A percentile compares a stretch with the other conserved stretches of the same genome.
phyloP scores from a whole-genome alignment of 192 early-diverging fungal species.

The Dimargaris verticillata region DNA sequence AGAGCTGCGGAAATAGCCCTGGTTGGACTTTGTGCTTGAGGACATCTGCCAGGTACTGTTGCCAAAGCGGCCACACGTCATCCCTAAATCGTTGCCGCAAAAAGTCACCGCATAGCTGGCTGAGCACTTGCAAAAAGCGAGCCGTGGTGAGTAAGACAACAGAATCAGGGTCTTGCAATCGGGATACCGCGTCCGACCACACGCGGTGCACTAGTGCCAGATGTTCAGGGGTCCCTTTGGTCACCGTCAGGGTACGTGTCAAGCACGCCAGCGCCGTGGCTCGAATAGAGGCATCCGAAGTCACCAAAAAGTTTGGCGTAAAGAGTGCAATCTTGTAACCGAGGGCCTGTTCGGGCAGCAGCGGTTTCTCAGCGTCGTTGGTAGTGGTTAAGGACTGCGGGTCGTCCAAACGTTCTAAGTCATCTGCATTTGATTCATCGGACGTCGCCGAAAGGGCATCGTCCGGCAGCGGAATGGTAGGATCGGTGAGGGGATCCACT shows the following conservation, averaged over 20 bases:
- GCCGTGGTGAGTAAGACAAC: not conserved
- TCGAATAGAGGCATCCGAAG: not conserved
- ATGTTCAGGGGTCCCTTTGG: not conserved
- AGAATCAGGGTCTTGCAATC: not conserved
- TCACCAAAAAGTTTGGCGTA: not conserved
- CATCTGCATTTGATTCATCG: too few species aligned
- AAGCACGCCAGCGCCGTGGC: not conserved
- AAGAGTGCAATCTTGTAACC: slow-evolving; percentile 10
- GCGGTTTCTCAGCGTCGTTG: not conserved
- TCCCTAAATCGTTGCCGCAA: not conserved
- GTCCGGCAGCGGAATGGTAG: too few species aligned
- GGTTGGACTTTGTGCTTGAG: not conserved
- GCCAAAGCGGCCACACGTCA: slow-evolving; percentile 8
- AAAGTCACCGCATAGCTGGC: slow-evolving; percentile 6
- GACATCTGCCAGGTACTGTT: not conserved
- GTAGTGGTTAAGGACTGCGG: not conserved
- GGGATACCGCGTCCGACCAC: slow-evolving; percentile 2
- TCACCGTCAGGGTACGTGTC: not conserved
- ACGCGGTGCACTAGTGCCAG: slow-evolving; percentile 7
- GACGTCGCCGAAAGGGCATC: too few species aligned
- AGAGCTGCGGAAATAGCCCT: not conserved
- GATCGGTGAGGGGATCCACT: too few species aligned
- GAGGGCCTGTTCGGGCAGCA: not conserved
- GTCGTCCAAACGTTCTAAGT: too few species aligned
- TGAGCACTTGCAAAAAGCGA: not conserved